Conservation (phyloP, 1,284 basidiomycete species). For the Mrakiaceae sp. region DNA sequence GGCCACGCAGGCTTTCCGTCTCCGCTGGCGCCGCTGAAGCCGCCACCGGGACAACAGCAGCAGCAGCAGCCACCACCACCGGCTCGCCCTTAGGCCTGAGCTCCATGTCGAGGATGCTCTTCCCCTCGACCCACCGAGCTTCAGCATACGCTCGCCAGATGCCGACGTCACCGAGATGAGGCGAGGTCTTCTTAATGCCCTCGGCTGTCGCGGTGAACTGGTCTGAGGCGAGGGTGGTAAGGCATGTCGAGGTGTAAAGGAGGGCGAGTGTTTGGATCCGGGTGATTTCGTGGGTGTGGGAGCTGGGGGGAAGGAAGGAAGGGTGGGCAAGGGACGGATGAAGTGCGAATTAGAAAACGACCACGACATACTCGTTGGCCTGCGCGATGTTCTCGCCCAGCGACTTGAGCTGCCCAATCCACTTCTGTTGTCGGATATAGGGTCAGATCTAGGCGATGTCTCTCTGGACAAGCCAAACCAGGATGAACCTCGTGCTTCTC, state of each 20-base stretch:
- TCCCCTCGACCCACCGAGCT: conserved; percentile 3
- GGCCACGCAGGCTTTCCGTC: neutral
- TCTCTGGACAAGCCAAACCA: no score
- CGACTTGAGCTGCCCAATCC: neutral
- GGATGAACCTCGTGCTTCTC: neutral
- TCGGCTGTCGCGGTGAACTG: conserved; percentile 1
- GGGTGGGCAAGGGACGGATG: no score
- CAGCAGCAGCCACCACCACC: neutral
- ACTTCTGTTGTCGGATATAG: neutral
- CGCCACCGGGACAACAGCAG: no score
- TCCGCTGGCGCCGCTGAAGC: no score
- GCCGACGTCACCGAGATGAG: neutral
- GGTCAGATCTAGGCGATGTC: no score
- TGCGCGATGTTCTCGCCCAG: conserved; percentile 6
- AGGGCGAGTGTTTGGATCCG: conserved; percentile 6
- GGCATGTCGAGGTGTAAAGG: neutral
- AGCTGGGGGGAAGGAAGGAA: no score
- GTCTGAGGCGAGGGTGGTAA: neutral
- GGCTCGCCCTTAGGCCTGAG: neutral
- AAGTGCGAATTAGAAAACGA: no score
- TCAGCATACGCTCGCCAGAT: neutral
- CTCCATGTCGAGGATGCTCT: neutral
- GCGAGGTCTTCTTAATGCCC: neutral
- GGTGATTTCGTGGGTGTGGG: neutral
- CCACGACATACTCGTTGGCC: neutral